phyloP scores from a whole-genome alignment of 2,329 filamentous ascomycete genomes.

The Aspergillus hortae region DNA sequence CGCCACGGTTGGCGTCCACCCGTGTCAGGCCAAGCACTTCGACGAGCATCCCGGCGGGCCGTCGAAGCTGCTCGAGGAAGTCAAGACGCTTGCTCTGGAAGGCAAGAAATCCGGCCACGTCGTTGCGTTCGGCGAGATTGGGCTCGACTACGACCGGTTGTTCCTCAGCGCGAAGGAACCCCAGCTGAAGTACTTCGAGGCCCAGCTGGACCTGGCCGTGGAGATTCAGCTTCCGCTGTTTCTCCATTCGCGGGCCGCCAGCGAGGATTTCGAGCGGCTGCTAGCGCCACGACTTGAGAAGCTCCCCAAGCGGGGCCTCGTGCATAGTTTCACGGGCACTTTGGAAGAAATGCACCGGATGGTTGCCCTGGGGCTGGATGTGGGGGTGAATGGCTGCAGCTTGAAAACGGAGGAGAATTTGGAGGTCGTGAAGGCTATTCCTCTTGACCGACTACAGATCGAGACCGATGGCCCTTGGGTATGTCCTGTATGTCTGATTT shows the following conservation, averaged over 20 bases:
- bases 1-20: constrained; percentile 89
- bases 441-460: constrained; percentile 77
- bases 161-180: constrained; percentile 74
- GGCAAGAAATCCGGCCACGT: constrained; percentile 59
- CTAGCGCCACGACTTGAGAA: constrained; percentile 61
- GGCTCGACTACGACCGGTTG: constrained; percentile 91
- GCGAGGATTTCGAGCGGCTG: constrained; percentile 74
- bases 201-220: constrained; percentile 75
- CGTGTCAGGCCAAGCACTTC: constrained; percentile 80
- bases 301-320: constrained; percentile 73
- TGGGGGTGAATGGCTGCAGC: constrained; percentile 95
- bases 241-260: constrained; percentile 84
- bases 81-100: constrained; percentile 62
- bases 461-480: constrained; percentile 94
- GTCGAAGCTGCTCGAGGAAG: constrained; percentile 48
- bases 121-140: constrained; percentile 87
- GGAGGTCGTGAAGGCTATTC: constrained; percentile 74
- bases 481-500: constrained; percentile 13
- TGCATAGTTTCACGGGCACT: constrained; percentile 93
- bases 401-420: constrained; percentile 93
- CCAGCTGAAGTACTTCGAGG: constrained; percentile 80
- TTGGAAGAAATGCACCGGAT: constrained; percentile 78
- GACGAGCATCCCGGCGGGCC: constrained; percentile 52
- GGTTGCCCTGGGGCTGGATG: constrained; percentile 75
- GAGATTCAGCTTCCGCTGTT: constrained; percentile 81